A percentile compares a stretch with the other conserved stretches of the same genome.
Conservation (phyloP, 164 flowering plant species). For the Sedum album region DNA sequence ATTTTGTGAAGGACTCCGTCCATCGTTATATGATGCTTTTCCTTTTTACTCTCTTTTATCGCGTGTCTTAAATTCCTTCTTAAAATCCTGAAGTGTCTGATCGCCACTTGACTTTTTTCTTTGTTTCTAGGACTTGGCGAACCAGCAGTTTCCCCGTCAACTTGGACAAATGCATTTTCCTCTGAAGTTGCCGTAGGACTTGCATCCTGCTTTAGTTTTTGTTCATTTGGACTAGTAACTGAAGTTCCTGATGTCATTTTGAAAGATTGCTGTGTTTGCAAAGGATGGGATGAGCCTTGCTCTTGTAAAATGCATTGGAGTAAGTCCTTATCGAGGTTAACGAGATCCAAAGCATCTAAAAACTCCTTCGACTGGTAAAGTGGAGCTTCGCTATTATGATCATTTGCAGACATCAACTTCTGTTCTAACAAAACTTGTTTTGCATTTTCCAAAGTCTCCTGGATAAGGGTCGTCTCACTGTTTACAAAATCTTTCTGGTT, state of each 20-base stretch:
- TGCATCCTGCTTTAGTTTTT: neutral
- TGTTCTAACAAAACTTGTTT: conserved; percentile 17
- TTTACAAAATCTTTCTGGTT: conserved; percentile 21
- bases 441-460: conserved; percentile 22
- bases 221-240: conserved; percentile 11
- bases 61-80: conserved; percentile 44
- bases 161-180: conserved; percentile 5
- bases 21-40: conserved; percentile 54
- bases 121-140: conserved; percentile 20
- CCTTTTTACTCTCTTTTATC: conserved; percentile 50
- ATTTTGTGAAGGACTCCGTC: conserved; percentile 72
- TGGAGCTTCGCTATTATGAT: conserved; percentile 19
- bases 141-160: conserved; percentile 15
- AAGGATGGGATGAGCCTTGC: conserved; percentile 31
- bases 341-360: conserved; percentile 38
- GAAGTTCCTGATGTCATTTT: conserved; percentile 14
- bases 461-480: conserved; percentile 21
- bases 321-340: conserved; percentile 35
- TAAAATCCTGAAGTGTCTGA: conserved; percentile 49
- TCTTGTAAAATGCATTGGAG: conserved; percentile 39
- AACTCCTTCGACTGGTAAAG: conserved; percentile 34
- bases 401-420: conserved; percentile 21
- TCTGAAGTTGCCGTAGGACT: conserved; percentile 6
- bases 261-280: conserved; percentile 23
- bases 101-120: conserved; percentile 22